Evolutionary conservation across 1,139 yeast species (phyloP).

Genomic region (Hemisphaericaspora xylofermentans): DNA sequence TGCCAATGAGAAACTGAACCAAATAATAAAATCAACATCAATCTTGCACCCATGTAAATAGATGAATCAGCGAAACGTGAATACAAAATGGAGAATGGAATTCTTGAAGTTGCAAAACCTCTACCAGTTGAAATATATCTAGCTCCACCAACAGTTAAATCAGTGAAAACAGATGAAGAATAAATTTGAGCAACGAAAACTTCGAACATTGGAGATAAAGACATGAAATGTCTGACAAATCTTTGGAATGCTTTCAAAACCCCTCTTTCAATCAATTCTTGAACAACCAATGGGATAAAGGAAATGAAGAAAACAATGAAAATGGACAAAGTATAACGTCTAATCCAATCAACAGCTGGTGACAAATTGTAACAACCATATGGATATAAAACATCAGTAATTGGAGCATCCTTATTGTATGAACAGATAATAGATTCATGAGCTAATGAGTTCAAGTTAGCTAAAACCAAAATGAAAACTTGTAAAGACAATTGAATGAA

Average conservation of each 20-base stretch:
- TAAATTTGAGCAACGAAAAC: conserved; percentile 98
- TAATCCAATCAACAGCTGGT: conserved; percentile 94
- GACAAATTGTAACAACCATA: conserved; percentile 89
- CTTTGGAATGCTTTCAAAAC: conserved; percentile 93
- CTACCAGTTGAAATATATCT: conserved; percentile 99
- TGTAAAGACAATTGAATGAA: conserved; percentile 94
- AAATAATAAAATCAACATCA: conserved; percentile 82
- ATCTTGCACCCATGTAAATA: conserved; percentile 93
- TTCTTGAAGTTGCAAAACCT: conserved; percentile 98
- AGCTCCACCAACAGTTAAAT: conserved; percentile 98
- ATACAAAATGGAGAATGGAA: conserved; percentile 92
- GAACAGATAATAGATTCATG: conserved; percentile 86
- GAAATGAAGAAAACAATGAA: conserved; percentile 98
- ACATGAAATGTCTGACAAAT: conserved; percentile 82
- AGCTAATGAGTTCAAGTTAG: conserved; percentile 87
- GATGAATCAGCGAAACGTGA: conserved; percentile 98
- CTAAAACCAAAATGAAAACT: conserved; percentile 85
- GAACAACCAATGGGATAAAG: conserved; percentile 92
- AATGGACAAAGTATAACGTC: conserved; percentile 95
- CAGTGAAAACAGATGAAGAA: conserved; percentile 86
- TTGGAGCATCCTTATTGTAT: conserved; percentile 80
- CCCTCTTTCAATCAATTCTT: conserved; percentile 97
- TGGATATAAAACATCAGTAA: conserved; percentile 83
- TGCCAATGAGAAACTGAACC: conserved; percentile 97
- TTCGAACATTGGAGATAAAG: conserved; percentile 95